Conservation (phyloP, 2,329 filamentous ascomycete genomes). For the Torrubiella hemipterigena region DNA sequence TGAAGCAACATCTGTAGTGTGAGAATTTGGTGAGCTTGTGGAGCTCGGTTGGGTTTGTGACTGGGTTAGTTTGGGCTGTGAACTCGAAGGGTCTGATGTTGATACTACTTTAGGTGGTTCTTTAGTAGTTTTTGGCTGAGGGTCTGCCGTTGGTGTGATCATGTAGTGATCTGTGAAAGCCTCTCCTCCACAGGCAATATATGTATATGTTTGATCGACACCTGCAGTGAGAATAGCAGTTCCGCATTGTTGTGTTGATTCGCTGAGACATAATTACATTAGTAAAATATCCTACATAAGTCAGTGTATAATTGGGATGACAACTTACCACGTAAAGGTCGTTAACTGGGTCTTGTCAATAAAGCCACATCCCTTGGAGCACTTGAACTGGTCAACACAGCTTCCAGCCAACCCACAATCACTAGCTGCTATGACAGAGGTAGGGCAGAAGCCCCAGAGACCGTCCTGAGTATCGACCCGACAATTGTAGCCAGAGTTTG, state of each 20-base stretch:
- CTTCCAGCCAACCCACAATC: constrained; percentile 25
- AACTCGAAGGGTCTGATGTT: constrained; percentile 2
- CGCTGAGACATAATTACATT: constrained; percentile 6
- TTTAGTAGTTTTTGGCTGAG: constrained; percentile 1
- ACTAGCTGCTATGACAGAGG: constrained; percentile 18
- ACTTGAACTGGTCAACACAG: constrained; percentile 20
- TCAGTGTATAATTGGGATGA: constrained; percentile 2
- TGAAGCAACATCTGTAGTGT: no score
- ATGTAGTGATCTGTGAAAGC: constrained; percentile 13
- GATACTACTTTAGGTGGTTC: background rate
- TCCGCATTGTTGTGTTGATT: constrained; percentile 16
- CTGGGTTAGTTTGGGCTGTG: no score
- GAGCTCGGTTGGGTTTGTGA: no score
- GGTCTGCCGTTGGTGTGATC: constrained; percentile 8
- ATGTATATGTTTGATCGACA: constrained; percentile 20
- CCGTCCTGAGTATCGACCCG: constrained; percentile 19
- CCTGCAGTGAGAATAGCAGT: constrained; percentile 18
- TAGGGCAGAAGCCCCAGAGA: constrained; percentile 27
- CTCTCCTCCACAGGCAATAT: constrained; percentile 19
- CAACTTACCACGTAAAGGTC: constrained; percentile 22
- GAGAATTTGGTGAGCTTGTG: no score
- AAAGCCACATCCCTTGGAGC: constrained; percentile 19
- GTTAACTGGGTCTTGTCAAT: constrained; percentile 11
- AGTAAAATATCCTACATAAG: background rate
- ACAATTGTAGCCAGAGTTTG: constrained; percentile 21